Conservation (phyloP, 169 alveolate species). For the Babesia sp. region DNA sequence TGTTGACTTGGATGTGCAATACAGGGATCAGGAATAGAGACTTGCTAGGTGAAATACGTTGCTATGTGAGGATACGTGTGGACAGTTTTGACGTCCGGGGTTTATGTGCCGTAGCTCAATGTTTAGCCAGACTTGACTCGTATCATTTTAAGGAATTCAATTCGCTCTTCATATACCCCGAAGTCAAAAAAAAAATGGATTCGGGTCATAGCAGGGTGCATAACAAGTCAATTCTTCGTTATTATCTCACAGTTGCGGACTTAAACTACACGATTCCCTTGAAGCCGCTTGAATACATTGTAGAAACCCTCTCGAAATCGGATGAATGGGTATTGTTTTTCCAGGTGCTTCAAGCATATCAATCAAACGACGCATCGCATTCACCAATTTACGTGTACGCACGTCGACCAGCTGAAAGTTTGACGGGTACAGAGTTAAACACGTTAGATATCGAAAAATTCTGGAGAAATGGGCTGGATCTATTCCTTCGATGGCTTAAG, state of each 20-base stretch:
- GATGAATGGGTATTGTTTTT: constrained; percentile 2
- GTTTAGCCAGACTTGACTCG: constrained; percentile 1
- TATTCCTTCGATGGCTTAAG: background rate
- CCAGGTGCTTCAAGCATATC: background rate
- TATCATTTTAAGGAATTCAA: background rate
- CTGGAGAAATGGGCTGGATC: background rate
- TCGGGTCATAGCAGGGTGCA: background rate
- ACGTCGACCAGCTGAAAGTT: background rate
- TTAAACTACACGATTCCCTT: background rate
- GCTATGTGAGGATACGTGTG: background rate
- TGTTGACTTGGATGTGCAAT: constrained; percentile 20
- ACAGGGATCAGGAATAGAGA: background rate
- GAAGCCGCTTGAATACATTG: background rate
- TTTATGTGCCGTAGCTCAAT: constrained; percentile 5
- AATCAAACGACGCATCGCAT: background rate
- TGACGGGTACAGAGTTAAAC: background rate
- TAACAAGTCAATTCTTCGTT: background rate
- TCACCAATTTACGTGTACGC: background rate
- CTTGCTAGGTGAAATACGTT: background rate
- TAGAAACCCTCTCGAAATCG: background rate
- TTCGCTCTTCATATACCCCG: constrained; percentile 3
- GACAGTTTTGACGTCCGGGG: background rate
- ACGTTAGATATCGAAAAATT: background rate
- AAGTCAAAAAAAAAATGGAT: background rate
- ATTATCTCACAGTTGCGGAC: constrained; percentile 1